Base-by-base conservation (phyloP, 164 flowering plant species). In the Magnolia officinalis region DNA sequence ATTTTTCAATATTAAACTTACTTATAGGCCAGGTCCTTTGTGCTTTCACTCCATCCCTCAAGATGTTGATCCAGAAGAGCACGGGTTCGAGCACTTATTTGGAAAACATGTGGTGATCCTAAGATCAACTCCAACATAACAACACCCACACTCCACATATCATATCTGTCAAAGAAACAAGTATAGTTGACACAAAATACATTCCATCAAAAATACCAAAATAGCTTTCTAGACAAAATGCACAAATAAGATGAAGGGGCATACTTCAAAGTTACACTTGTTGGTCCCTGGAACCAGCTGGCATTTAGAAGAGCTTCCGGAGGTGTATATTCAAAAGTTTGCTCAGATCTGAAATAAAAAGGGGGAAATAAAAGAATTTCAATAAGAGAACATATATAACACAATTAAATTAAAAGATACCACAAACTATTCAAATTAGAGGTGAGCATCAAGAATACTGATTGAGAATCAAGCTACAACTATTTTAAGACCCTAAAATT, bases 81-180 rank as follows among this genome's bases (percentile, higher is more conserved):
- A 73, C 86, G 92, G 9, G 97, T 90, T 29, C 87, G 72, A 59
- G 91, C 73, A 82, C 84, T 88, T 79, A 96, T 85, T 80, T 94
- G 97, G 77, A 96, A 96, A 73, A 92, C 98, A 85, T 94, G 87
- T 29, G 97, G 97, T 77, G 98, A 90, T 72, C 97, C 99, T 74
- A 96, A 76, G 66, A 96, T 88, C 91, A 96, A 78, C 85, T 96
- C 99, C 80, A 96, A 81, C 75, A 94, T 86, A 77, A 96, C 96
- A 81, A 91, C 97, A 66, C 99, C 99, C 69, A 94, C 98, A 83
- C 99, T 90, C 99, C 99, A 96, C 97, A 91, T 92, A 77, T 96
- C 98, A 82, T 94, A 96, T 89, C 99, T 96, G 85, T 67, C 61
- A 78, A 76, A 80, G 2, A 75, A 55, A 71, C 24, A 16, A 55